Evolutionary conservation across 1,284 basidiomycete species (phyloP).

Genomic region (Amylostereum areolatum): DNA sequence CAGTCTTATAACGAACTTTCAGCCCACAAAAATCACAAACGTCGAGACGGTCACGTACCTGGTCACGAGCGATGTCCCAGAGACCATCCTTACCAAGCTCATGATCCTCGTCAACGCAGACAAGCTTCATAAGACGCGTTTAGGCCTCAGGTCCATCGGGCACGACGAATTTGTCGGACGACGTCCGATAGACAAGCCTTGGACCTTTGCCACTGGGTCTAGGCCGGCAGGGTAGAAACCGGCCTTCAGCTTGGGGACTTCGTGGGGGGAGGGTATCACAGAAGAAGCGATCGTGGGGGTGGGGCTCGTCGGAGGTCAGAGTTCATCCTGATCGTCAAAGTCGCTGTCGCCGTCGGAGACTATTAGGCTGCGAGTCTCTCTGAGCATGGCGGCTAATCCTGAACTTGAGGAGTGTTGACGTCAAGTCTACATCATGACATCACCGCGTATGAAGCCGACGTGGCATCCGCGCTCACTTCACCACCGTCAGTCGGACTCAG

Average conservation of each 20-base stretch:
- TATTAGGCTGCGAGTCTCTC: no score
- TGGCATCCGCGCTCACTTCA: not conserved
- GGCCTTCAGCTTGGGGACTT: slow-evolving; percentile 13
- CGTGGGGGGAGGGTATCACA: not conserved
- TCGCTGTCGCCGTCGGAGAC: no score
- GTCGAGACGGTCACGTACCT: slow-evolving; percentile 19
- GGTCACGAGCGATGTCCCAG: slow-evolving; percentile 16
- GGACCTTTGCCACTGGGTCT: slow-evolving; percentile 23
- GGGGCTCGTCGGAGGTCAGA: not conserved
- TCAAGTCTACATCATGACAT: not conserved
- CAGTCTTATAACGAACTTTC: slow-evolving; percentile 1
- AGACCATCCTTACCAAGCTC: slow-evolving; percentile 22
- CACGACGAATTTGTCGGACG: slow-evolving; percentile 21
- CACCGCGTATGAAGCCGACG: not conserved
- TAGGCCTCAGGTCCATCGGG: slow-evolving; percentile 25
- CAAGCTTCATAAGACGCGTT: slow-evolving; percentile 23
- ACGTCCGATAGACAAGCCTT: slow-evolving; percentile 31
- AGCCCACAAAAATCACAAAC: not conserved
- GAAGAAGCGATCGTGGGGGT: not conserved
- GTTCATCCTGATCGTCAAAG: no score
- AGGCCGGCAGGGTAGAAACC: slow-evolving; percentile 25
- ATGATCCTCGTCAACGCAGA: slow-evolving; percentile 20
- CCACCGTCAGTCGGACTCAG: not conserved
- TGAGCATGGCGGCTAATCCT: no score
- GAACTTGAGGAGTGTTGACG: no score